Conservation (phyloP, 371 early-diverging fungal genomes). For the Lichtheimia corymbifera region DNA sequence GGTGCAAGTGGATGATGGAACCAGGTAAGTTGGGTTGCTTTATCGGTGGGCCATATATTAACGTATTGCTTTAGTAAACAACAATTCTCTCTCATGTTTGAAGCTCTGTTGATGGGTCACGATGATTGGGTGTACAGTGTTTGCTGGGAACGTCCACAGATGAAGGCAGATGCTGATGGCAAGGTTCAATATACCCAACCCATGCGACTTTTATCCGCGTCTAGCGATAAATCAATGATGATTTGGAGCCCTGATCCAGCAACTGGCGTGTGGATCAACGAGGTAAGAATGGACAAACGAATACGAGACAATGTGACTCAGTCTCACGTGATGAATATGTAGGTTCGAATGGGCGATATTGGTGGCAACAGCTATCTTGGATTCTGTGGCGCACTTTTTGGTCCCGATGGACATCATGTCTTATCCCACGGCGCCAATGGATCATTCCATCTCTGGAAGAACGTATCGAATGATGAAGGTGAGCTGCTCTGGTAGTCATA, state of each 20-base stretch:
- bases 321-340: neutral
- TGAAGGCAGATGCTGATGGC: slow-evolving; percentile 13
- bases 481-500: neutral
- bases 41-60: slow-evolving; percentile 9
- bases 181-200: slow-evolving; percentile 58
- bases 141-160: slow-evolving; percentile 67
- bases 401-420: slow-evolving; percentile 67
- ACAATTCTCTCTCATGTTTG: slow-evolving; percentile 77
- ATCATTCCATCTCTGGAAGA: slow-evolving; percentile 86
- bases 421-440: slow-evolving; percentile 88
- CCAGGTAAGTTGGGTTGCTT: slow-evolving; percentile 3
- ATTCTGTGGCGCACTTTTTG: slow-evolving; percentile 79
- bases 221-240: slow-evolving; percentile 92
- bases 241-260: slow-evolving; percentile 86
- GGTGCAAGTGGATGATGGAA: slow-evolving; percentile 48
- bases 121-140: slow-evolving; percentile 95
- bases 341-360: slow-evolving; percentile 87
- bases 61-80: slow-evolving; percentile 12
- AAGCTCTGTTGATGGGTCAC: slow-evolving; percentile 90
- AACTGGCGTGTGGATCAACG: slow-evolving; percentile 86
- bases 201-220: slow-evolving; percentile 80
- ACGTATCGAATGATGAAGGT: slow-evolving; percentile 44
- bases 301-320: neutral
- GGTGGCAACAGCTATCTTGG: slow-evolving; percentile 81
- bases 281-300: slow-evolving; percentile 28